Evolutionary conservation across 2,329 filamentous ascomycete species (phyloP).

Genomic region (Lecanosticta acicola): DNA sequence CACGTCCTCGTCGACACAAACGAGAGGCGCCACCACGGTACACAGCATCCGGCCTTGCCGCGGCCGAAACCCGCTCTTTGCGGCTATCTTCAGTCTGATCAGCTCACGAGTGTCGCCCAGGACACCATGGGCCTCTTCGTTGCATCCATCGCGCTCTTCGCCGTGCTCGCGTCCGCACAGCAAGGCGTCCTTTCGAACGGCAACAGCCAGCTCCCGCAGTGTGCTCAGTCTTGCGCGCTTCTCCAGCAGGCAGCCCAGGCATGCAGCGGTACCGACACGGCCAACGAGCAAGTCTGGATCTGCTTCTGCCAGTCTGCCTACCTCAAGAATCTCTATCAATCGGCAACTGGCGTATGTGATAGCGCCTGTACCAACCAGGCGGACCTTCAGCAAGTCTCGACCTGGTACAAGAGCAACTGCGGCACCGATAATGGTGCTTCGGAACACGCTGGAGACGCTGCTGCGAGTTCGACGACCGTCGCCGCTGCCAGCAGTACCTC

Average conservation of each 20-base stretch:
- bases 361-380: conserved; percentile 39
- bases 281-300: conserved; percentile 49
- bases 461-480: conserved; percentile 10
- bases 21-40: no score
- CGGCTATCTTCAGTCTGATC: no score
- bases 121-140: not conserved
- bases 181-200: conserved; percentile 28
- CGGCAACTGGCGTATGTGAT: conserved; percentile 52
- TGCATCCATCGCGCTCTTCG: conserved; percentile 3
- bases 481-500: conserved; percentile 6
- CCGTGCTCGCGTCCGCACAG: conserved; percentile 18
- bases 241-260: conserved; percentile 59
- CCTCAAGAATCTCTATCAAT: conserved; percentile 55
- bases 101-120: no score
- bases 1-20: no score
- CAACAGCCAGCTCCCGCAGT: conserved; percentile 33
- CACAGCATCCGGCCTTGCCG: no score
- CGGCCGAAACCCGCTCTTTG: no score
- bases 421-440: conserved; percentile 38
- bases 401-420: conserved; percentile 68
- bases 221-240: conserved; percentile 32
- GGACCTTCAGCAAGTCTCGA: conserved; percentile 55
- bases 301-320: conserved; percentile 68
- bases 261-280: conserved; percentile 50
- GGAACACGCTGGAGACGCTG: conserved; percentile 22